A percentile compares a stretch with the other conserved stretches of the same genome.
Evolutionary conservation across 1,284 basidiomycete species (phyloP).

Genomic region (Phylloboletellus chloephorus): DNA sequence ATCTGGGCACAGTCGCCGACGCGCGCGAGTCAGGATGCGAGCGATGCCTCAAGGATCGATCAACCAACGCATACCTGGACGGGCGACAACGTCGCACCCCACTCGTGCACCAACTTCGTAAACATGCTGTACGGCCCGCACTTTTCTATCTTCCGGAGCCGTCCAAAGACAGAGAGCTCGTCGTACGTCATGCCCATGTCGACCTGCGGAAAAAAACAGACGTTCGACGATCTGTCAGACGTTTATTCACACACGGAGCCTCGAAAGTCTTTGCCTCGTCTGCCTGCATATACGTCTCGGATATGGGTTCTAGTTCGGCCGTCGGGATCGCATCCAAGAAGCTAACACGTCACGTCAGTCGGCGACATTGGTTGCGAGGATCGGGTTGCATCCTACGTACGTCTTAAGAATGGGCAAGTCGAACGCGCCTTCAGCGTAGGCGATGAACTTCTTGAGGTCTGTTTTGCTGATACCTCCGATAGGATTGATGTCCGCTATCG

Average conservation of each 20-base stretch:
- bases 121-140: constrained; percentile 97
- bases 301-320: constrained; percentile 95
- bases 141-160: constrained; percentile 93
- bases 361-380: background rate
- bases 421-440: constrained; percentile 75
- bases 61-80: constrained; percentile 52
- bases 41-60: no score
- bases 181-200: constrained; percentile 99
- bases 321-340: constrained; percentile 92
- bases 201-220: constrained; percentile 42
- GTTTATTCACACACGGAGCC: background rate
- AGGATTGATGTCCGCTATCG: constrained; percentile 90
- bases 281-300: constrained; percentile 88
- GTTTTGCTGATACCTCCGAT: constrained; percentile 98
- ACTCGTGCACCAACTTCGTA: constrained; percentile 88
- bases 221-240: no score
- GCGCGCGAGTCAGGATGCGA: background rate
- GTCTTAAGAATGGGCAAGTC: constrained; percentile 78
- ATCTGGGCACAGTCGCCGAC: constrained; percentile 71
- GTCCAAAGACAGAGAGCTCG: constrained; percentile 89
- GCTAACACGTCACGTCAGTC: constrained; percentile 37
- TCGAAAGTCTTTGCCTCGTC: constrained; percentile 67
- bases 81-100: constrained; percentile 81
- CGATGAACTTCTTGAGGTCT: constrained; percentile 94
- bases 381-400: constrained; percentile 48